Conservation (phyloP, 2,329 filamentous ascomycete genomes). For the Paramyrothecium roridum region DNA sequence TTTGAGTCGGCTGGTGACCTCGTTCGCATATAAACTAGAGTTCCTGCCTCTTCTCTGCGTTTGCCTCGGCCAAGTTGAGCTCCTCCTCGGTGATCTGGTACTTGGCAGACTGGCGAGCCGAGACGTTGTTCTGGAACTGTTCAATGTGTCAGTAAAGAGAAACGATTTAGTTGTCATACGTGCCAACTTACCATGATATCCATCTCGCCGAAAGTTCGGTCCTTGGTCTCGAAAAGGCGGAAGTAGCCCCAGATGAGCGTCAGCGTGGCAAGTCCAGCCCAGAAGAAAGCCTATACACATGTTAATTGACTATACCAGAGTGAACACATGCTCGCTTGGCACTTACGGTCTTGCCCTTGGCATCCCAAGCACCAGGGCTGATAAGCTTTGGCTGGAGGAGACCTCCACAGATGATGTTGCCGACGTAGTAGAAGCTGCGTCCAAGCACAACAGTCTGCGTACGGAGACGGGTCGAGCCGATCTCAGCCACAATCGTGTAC, state of each 20-base stretch:
- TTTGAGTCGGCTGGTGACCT: neutral
- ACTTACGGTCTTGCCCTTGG: constrained; percentile 34
- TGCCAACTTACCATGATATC: constrained; percentile 33
- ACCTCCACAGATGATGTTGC: constrained; percentile 36
- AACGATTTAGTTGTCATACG: neutral
- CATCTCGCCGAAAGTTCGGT: constrained; percentile 41
- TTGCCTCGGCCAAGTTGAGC: constrained; percentile 16
- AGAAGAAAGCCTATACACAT: constrained; percentile 35
- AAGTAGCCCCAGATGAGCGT: constrained; percentile 39
- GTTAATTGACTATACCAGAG: constrained; percentile 3
- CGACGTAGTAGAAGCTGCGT: constrained; percentile 35
- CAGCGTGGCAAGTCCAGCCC: constrained; percentile 31
- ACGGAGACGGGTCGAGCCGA: constrained; percentile 37
- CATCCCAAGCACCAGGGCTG: constrained; percentile 35
- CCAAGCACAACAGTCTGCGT: constrained; percentile 40
- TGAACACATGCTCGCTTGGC: neutral
- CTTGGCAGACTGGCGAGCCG: constrained; percentile 33
- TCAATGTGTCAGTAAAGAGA: constrained; percentile 8
- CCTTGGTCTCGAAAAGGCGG: constrained; percentile 41
- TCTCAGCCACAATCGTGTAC: constrained; percentile 40
- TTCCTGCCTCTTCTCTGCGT: neutral
- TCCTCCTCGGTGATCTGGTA: constrained; percentile 32
- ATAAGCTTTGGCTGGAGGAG: constrained; percentile 34
- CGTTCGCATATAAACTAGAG: neutral
- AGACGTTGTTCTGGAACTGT: constrained; percentile 31